Evolutionary conservation across 2,329 filamentous ascomycete genomes (phyloP), one percentile per base, ranked within the genome.

Genomic region (Penicillium verrucosum): DNA sequence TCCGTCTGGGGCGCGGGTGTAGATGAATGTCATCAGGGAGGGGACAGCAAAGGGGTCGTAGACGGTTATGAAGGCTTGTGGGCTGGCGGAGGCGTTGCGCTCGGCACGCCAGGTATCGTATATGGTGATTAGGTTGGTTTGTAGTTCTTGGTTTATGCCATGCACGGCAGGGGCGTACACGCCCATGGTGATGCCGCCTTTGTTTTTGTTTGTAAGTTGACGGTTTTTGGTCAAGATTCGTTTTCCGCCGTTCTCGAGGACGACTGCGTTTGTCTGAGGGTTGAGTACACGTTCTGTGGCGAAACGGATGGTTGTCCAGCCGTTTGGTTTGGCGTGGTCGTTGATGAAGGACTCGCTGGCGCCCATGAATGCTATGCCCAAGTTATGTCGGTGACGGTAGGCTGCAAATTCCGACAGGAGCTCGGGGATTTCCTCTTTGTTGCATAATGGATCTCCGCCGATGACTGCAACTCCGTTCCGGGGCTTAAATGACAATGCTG

Each of bases 1-100:
- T 0, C 70, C 71, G 21, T 68, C 61, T 1, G 66, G 57, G 10
- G 63, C 66, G 25, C 66, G 68, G 1, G 72, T 70, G 52, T 77
- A 77, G 18, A 78, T 67, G 61, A 75, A 78, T 3, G 68, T 74
- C 75, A 77, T 77, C 0, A 77, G 64, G 6, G 62, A 56, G 0
- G 74, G 71, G 5, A 76, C 60, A 7, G 72, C 66, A 53, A 77
- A 76, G 1, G 70, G 73, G 43, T 77, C 70, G 51, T 76, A 78
- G 1, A 75, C 68, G 0, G 75, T 77, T 58, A 77, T 74, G 51
- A 73, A 77, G 4, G 75, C 73, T 55, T 77, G 73, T 5, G 69
- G 65, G 0, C 63, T 65, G 7, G 59, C 40, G 4, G 65, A 60
- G 3, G 61, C 38, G 54, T 76, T 77, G 23, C 75, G 70, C 18